Evolutionary conservation across 176 grass and related monocot genomes (phyloP), one percentile per base, ranked within the genome.

Genomic region (Alloteropsis semialata): DNA sequence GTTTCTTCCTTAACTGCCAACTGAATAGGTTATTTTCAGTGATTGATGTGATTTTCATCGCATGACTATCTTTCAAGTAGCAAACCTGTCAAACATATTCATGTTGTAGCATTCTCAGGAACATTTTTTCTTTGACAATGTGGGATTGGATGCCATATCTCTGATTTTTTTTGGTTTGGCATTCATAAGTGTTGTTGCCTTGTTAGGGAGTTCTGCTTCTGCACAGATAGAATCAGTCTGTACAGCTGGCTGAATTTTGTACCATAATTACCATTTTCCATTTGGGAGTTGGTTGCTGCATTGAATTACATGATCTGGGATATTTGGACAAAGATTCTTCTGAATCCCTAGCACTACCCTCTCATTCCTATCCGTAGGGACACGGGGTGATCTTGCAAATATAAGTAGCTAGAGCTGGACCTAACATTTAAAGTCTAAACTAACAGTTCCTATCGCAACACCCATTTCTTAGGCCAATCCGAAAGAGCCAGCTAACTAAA

Each of bases 1-100:
- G 25, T 80, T 72, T 79, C 37, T 42, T 49, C 32, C 3, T 45
- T 80, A 53, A 72, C 67, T 80, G 43, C 49, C 12, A 55, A 75
- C 27, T 63, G 57, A 43, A 3, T 66, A 27, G 34, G 24, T 54
- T 61, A 27, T 65, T 72, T n/a, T 33, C 39, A 85, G 17, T 33
- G 61, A 37, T 11, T 84, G 27, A 32, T 63, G 65, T 2, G 0
- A 5, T 49, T 77, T 15, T 60, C 3, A 65, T 50, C 64, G 22
- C 32, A 19, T 70, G 74, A 59, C n/a, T 72, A 34, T 44, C 28
- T 72, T 81, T 58, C 30, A 82, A 46, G 46, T 8, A 62, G 12
- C 17, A 61, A 30, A 62, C 17, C 33, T 37, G 34, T 49, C 55
- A 72, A 61, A 43, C 50, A 58, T 25, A 57, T 54, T 53, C 55